phyloP scores from a whole-genome alignment of 306 rosid species.

The Ochetophila trinervis region DNA sequence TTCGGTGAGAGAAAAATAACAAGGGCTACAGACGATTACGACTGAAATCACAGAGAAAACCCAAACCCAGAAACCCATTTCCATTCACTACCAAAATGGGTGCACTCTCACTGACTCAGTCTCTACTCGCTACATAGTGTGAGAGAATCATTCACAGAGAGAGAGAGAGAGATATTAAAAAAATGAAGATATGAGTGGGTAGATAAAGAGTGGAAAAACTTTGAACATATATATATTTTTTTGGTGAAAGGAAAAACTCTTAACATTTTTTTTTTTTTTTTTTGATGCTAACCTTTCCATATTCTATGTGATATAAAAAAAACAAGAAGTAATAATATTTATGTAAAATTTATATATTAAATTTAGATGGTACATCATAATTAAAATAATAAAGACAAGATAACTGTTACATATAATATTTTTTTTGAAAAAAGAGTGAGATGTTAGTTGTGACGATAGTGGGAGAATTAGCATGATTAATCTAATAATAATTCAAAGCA shows the following conservation, averaged over 20 bases:
- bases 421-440: too few relatives aligned
- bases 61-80: constrained; percentile 42
- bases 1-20: constrained; percentile 59
- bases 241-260: too few relatives aligned
- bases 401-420: too few relatives aligned
- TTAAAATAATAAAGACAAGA: too few relatives aligned
- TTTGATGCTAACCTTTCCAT: too few relatives aligned
- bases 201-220: constrained; percentile 13
- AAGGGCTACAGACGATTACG: constrained; percentile 28
- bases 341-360: too few relatives aligned
- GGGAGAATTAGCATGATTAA: constrained; percentile 22
- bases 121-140: background rate
- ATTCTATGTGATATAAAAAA: too few relatives aligned
- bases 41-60: constrained; percentile 34
- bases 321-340: too few relatives aligned
- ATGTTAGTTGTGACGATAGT: constrained; percentile 14
- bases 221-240: too few relatives aligned
- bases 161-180: constrained; percentile 6
- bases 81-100: constrained; percentile 23
- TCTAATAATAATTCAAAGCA: constrained; percentile 33
- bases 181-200: constrained; percentile 28
- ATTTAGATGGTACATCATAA: too few relatives aligned
- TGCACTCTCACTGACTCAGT: background rate
- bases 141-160: background rate
- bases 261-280: too few relatives aligned